Base-by-base conservation (phyloP, 257 asterid species). In the Plectranthus barbatus region DNA sequence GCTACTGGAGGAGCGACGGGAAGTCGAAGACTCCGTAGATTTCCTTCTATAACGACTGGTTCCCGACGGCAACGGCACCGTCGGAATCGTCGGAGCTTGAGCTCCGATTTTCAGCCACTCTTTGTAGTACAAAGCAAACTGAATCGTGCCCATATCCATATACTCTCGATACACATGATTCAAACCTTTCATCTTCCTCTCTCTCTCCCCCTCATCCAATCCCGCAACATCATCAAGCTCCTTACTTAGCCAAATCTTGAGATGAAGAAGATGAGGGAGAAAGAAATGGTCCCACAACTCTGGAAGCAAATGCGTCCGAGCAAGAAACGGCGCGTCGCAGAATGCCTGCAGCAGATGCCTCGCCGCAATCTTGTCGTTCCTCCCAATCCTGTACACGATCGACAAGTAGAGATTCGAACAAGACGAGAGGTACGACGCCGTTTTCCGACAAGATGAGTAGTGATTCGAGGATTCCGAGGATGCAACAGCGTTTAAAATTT, bases 251-350 rank as follows among this genome's bases (percentile, higher is more conserved):
- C 97, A 87, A 69, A 86, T 76, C 94, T 86, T 87, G 57, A 90
- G 73, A 57, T 90, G 97, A 39, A 90, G 97, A 48, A 90, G 90
- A 59, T 87, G 94, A 0, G 97, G 97, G 7, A 90, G 90, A 69
- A 90, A 87, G 40, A 90, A 69, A 71, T 90, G 92, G 56, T 85
- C 90, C 97, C 97, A 87, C 44, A 90, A 71, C 14, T 85, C 84
- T 11, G 90, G 90, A 20, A 90, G 85, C 72, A 90, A 68, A 60
- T 65, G 84, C n/a, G 82, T 80, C n/a, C 97, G 77, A 1, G 92
- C 87, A 5, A 85, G 73, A 63, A 54, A 74, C 2, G 97, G 95
- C 0, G 88, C 80, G 34, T 83, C 90, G 9, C 66, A 58, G 46
- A 90, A 90, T 0, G 83, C 86, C 7, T 80, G 87, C 24, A 90